These are phyloP conservation scores for Cercospora zeae-maydis DNA, from an alignment of 2,329 filamentous ascomycete species.

Conservation along the genomic window DNA sequence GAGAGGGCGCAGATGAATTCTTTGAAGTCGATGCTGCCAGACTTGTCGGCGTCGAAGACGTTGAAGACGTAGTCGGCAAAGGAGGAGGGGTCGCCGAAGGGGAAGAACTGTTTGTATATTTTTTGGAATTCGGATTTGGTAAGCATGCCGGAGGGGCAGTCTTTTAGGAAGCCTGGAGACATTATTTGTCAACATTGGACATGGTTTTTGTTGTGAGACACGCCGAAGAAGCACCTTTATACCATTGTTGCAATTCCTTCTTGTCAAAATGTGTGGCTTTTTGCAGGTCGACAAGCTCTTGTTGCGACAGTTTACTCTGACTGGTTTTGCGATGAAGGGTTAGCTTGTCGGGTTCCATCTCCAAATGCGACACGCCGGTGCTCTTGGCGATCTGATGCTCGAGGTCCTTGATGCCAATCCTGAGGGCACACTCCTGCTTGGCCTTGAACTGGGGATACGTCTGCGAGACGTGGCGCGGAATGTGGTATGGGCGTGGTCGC, in stretches of 20 bases:
- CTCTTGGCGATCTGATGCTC: conserved; percentile 32
- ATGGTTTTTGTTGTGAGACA: too few species aligned
- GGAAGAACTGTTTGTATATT: conserved; percentile 99
- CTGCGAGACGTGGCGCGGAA: conserved; percentile 33
- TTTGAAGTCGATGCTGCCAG: conserved; percentile 97
- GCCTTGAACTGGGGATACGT: conserved; percentile 34
- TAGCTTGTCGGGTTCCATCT: conserved; percentile 32
- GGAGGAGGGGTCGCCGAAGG: conserved; percentile 92
- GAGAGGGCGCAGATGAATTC: conserved; percentile 98
- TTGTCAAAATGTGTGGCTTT: conserved; percentile 98
- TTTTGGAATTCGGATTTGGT: conserved; percentile 99
- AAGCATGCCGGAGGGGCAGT: conserved; percentile 94
- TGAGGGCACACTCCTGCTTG: conserved; percentile 34
- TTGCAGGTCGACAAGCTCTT: conserved; percentile 92
- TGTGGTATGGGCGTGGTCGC: conserved; percentile 34
- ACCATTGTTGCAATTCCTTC: conserved; percentile 99
- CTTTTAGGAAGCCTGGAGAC: conserved; percentile 82
- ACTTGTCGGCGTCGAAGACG: conserved; percentile 96
- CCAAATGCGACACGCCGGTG: conserved; percentile 30
- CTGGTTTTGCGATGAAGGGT: conserved; percentile 50
- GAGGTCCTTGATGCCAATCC: conserved; percentile 34
- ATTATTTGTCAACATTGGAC: not conserved
- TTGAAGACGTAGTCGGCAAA: conserved; percentile 99
- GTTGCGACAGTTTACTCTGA: conserved; percentile 96
- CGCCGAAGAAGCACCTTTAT: conserved; percentile 67